A percentile compares a stretch with the other conserved stretches of the same genome.
Conservation (phyloP, 495 filamentous ascomycete species). For the Talaromyces thailandensis region DNA sequence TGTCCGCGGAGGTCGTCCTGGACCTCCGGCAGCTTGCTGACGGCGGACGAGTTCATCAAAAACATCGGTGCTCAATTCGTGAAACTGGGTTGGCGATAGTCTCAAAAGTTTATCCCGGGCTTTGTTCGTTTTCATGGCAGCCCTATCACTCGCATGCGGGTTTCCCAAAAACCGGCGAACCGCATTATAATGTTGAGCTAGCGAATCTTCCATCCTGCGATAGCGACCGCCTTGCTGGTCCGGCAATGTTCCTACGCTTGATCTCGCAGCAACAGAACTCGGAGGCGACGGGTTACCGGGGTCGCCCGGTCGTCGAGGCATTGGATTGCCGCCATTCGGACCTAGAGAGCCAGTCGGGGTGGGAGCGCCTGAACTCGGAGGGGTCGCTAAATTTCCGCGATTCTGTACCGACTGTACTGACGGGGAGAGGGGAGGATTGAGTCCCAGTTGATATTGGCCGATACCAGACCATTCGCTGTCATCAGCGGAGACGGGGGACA, state of each 20-base stretch:
- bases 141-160: constrained; percentile 63
- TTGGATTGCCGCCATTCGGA: constrained; percentile 38
- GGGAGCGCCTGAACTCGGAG: constrained; percentile 58
- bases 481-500: constrained; percentile 76
- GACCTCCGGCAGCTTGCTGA: constrained; percentile 54
- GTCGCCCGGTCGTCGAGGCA: constrained; percentile 22
- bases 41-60: constrained; percentile 90
- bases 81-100: constrained; percentile 84
- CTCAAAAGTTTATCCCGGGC: constrained; percentile 89
- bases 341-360: constrained; percentile 30
- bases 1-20: constrained; percentile 40
- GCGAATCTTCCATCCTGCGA: constrained; percentile 52
- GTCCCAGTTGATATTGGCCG: constrained; percentile 53
- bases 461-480: constrained; percentile 84
- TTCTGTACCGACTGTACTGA: constrained; percentile 36
- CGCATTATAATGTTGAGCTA: constrained; percentile 74
- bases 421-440: constrained; percentile 45
- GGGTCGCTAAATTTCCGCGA: constrained; percentile 59
- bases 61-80: constrained; percentile 94
- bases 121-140: constrained; percentile 67
- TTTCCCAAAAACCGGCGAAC: constrained; percentile 66
- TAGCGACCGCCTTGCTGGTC: constrained; percentile 51
- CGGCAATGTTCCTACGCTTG: constrained; percentile 58
- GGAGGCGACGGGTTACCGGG: constrained; percentile 75
- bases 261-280: constrained; percentile 68